Conservation (phyloP, 331 rosid species). For the Malus hybrid region DNA sequence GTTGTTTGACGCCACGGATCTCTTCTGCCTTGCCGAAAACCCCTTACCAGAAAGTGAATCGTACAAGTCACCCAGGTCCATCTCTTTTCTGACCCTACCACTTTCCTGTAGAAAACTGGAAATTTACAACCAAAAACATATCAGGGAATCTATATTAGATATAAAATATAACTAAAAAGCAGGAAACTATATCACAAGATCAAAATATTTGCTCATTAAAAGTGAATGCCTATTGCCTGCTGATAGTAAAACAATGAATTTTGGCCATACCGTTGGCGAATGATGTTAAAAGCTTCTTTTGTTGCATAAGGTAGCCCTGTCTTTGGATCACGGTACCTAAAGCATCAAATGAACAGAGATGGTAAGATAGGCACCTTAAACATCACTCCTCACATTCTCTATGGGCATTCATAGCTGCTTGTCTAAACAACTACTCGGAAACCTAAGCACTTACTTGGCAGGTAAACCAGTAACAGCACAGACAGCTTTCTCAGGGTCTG, state of each 20-base stretch:
- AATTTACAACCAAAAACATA: conserved; percentile 4
- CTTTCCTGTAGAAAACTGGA: conserved; percentile 53
- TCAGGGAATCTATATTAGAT: neutral
- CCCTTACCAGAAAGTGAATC: conserved; percentile 67
- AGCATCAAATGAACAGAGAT: conserved; percentile 12
- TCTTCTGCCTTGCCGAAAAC: conserved; percentile 46
- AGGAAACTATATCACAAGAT: neutral
- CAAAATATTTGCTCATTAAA: neutral
- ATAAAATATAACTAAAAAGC: neutral
- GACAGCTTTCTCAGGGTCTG: conserved; percentile 84
- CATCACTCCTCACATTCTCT: neutral
- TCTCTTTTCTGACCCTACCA: conserved; percentile 41
- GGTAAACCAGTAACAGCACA: conserved; percentile 92
- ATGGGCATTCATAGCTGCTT: neutral
- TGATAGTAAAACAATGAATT: neutral
- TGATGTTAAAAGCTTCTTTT: conserved; percentile 73
- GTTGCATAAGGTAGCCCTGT: conserved; percentile 90
- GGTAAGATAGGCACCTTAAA: too few relatives aligned
- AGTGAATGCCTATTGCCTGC: neutral
- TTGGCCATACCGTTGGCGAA: conserved; percentile 61
- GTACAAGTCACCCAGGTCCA: conserved; percentile 65
- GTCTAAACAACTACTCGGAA: neutral
- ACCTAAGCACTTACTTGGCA: conserved; percentile 68
- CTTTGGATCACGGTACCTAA: conserved; percentile 88
- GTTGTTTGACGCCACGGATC: conserved; percentile 48